A percentile compares a stretch with the other conserved stretches of the same genome.
These are phyloP conservation scores for Microstegium vimineum DNA, from an alignment of 176 grass and related monocot species.

Conservation along the genomic window DNA sequence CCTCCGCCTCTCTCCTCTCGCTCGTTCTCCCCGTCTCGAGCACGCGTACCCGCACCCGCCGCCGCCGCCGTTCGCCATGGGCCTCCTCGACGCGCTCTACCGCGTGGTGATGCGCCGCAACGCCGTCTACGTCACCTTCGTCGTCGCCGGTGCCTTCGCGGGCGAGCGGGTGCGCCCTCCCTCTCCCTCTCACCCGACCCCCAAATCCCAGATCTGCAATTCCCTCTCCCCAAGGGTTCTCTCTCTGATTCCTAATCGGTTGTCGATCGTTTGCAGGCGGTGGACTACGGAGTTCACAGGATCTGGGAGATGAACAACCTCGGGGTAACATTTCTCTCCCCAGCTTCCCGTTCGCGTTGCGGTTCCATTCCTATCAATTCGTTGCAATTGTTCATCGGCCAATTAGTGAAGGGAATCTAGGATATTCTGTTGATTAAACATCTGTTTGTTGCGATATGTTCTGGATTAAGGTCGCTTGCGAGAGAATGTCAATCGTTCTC, in stretches of 20 bases:
- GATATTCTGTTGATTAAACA: not conserved
- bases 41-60: not conserved
- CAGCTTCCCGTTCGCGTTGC: not conserved
- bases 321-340: conserved; percentile 37
- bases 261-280: conserved; percentile 40
- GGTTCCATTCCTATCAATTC: not conserved
- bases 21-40: not conserved
- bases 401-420: not conserved
- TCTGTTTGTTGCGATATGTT: not conserved
- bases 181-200: not conserved
- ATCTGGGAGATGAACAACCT: conserved; percentile 79
- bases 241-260: not conserved
- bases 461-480: not conserved
- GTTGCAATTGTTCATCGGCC: not conserved
- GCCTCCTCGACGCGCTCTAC: conserved; percentile 62
- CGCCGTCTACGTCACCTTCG: conserved; percentile 92
- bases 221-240: not conserved
- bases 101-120: conserved; percentile 85
- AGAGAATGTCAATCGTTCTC: not conserved
- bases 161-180: conserved; percentile 57
- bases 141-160: conserved; percentile 75
- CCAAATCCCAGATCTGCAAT: conserved; percentile 18
- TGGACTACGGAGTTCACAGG: conserved; percentile 79
- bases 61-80: conserved; percentile 31
- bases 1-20: not conserved